Base-by-base conservation (phyloP, 1,284 basidiomycete species). In the Blastosporella zonata region DNA sequence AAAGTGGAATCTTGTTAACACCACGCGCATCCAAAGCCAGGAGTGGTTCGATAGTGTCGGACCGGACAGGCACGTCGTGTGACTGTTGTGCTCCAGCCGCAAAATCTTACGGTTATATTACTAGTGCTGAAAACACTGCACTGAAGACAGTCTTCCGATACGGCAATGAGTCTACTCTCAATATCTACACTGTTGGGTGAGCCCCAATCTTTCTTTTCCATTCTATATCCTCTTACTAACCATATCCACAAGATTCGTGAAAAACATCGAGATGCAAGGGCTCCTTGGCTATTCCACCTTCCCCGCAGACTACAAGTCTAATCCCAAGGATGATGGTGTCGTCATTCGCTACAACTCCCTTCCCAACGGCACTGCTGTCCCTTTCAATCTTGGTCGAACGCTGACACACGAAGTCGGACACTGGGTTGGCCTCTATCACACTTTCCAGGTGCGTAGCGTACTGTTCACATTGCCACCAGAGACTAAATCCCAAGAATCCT, bases 251-350 rank as follows among this genome's bases (percentile, higher is more conserved):
- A 42, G 46, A 2, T 56, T 55, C 36, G 29, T 46, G 21, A 43
- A 42, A 7, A 44, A 47, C 27, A 54, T 55, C 10, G 54, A 53
- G 20, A 55, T 57, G n/a, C 22, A 53, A 31, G 61, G 58, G 23
- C 53, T 67, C 8, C 61, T 72, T 1, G 71, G 72, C 21, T 76
- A 71, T 43, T 59, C 70, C 3, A 67, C 70, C 6, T 74, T 74
- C 56, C 74, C 71, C 0, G 62, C 56, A 36, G 63, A 65, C 39
- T 72, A 67, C 55, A 46, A 52, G 6, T 50, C 47, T 13, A 48
- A 60, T 23, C 69, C 70, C 5, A 46, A 56, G 22, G 62, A 67
- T 36, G 73, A 74, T 45, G 73, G 73, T 13, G 66, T 74, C 9
- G 69, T 74, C 12, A 59, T 73, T 39, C 58, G 63, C 12, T 67